phyloP scores from a whole-genome alignment of 208 protist genomes.

The Leishmania braziliensis region DNA sequence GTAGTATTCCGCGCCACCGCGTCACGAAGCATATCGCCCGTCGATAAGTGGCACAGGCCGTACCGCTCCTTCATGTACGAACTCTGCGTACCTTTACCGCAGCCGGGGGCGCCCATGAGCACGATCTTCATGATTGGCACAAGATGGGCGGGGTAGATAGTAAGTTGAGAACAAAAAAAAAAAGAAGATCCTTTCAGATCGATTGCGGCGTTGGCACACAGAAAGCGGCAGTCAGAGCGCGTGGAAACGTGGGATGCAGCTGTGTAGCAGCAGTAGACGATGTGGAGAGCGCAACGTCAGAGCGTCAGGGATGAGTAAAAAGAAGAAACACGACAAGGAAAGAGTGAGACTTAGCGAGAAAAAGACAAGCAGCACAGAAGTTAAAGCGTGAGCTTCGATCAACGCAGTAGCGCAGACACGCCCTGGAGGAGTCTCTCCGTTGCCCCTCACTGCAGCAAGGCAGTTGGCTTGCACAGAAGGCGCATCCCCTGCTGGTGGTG shows the following conservation, averaged over 20 bases:
- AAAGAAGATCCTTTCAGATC: background rate
- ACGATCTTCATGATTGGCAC: conserved; percentile 79
- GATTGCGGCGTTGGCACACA: background rate
- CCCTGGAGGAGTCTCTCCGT: no score
- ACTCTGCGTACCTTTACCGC: conserved; percentile 95
- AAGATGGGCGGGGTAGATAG: background rate
- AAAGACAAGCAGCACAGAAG: background rate
- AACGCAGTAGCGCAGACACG: background rate
- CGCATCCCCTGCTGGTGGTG: background rate
- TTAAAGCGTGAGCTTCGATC: background rate
- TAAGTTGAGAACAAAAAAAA: background rate
- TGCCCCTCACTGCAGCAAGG: background rate
- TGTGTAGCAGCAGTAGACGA: background rate
- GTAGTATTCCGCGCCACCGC: conserved; percentile 71
- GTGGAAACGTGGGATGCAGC: background rate
- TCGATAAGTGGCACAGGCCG: conserved; percentile 92
- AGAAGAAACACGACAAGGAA: background rate
- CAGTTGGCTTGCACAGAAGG: background rate
- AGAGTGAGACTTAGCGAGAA: background rate
- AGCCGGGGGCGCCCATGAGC: conserved; percentile 91
- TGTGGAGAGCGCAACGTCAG: background rate
- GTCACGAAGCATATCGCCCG: conserved; percentile 94
- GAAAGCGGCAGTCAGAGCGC: background rate
- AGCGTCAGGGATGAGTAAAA: background rate
- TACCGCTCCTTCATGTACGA: conserved; percentile 90